Conservation (phyloP, 225 moss, liverwort and hornwort species). For the Sphagnum contortum region DNA sequence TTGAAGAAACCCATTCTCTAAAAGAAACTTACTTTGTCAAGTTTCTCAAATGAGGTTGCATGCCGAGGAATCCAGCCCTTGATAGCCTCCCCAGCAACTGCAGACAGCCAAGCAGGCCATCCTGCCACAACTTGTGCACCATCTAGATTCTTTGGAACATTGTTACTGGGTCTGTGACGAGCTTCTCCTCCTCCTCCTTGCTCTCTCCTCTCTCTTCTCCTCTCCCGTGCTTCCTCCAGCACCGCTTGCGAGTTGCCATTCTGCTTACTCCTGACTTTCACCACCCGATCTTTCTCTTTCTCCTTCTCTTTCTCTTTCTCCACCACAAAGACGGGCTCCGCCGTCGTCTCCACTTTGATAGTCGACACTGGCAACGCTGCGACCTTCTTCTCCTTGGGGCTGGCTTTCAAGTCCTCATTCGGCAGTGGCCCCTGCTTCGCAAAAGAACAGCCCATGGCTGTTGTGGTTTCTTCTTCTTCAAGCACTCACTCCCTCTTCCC, state of each 20-base stretch:
- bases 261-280: constrained; percentile 47
- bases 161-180: constrained; percentile 50
- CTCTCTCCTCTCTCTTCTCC: constrained; percentile 48
- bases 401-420: constrained; percentile 57
- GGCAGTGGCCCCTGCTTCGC: constrained; percentile 50
- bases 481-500: no score
- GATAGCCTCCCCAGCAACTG: constrained; percentile 93
- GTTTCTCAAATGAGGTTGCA: constrained; percentile 92
- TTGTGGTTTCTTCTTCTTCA: constrained; percentile 3
- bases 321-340: constrained; percentile 39
- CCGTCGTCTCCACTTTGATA: background rate
- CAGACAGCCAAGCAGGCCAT: constrained; percentile 92
- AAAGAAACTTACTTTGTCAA: constrained; percentile 65
- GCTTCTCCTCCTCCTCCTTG: constrained; percentile 25
- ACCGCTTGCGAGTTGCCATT: constrained; percentile 28
- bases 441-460: constrained; percentile 88
- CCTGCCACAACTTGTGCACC: constrained; percentile 96
- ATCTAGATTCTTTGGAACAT: constrained; percentile 53
- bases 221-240: constrained; percentile 39
- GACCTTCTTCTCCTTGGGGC: constrained; percentile 68
- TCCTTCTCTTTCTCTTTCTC: constrained; percentile 72
- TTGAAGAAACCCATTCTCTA: background rate
- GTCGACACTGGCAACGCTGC: constrained; percentile 38
- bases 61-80: constrained; percentile 99
- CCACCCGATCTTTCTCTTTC: constrained; percentile 46